Evolutionary conservation across 345 rosid species (phyloP).

Genomic region (Citrus maxima): DNA sequence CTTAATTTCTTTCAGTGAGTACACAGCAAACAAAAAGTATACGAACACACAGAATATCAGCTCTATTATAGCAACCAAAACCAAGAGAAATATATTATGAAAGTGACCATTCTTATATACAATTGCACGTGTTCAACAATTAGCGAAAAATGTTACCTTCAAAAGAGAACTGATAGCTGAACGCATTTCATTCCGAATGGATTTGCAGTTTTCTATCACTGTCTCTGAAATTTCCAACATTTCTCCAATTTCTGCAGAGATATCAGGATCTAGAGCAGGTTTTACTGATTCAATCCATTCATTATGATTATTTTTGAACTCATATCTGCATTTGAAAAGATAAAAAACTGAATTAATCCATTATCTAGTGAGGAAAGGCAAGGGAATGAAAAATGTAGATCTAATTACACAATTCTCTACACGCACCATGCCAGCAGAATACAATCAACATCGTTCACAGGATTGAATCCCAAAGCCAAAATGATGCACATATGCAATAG

Average conservation of each 20-base stretch:
- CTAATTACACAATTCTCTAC: not conserved
- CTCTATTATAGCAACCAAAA: not conserved
- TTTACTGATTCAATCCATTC: conserved; percentile 75
- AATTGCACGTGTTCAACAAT: not conserved
- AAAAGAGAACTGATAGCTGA: conserved; percentile 66
- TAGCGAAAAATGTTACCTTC: conserved; percentile 49
- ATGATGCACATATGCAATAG: not conserved
- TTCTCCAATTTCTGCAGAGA: conserved; percentile 49
- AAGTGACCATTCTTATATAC: not conserved
- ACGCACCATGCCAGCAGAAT: not conserved
- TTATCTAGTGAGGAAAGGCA: not conserved
- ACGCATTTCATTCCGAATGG: conserved; percentile 72
- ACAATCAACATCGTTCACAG: not conserved
- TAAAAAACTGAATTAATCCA: conserved; percentile 11
- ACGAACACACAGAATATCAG: not conserved
- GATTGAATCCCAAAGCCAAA: not conserved
- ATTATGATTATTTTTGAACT: conserved; percentile 58
- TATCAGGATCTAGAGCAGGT: conserved; percentile 59
- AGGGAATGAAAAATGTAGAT: not conserved
- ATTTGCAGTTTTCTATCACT: conserved; percentile 63
- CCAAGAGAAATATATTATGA: not conserved
- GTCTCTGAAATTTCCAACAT: conserved; percentile 33
- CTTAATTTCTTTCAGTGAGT: not conserved
- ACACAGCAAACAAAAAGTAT: not conserved
- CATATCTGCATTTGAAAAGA: conserved; percentile 52